phyloP scores from a whole-genome alignment of 352 stramenopile species.

The Phytophthora constricta region DNA sequence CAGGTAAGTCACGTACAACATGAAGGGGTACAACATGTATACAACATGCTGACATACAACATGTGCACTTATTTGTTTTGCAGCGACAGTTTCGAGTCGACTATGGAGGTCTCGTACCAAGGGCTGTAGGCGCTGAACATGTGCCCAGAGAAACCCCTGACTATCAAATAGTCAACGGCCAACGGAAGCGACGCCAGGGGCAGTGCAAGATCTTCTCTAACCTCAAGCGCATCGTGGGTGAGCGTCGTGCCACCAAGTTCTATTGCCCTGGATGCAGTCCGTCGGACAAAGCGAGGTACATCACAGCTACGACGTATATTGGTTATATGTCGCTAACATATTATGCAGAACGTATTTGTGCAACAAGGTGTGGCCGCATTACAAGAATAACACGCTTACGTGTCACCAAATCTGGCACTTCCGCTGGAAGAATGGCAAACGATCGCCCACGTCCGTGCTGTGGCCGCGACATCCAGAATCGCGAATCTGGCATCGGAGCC shows the following conservation, averaged over 20 bases:
- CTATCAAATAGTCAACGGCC: neutral
- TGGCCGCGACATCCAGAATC: conserved; percentile 10
- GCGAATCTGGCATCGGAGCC: neutral
- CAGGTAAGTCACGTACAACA: conserved; percentile 2
- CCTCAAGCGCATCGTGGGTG: neutral
- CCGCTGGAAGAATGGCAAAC: neutral
- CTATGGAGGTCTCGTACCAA: no score
- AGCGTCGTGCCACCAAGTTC: neutral
- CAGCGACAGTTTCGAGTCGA: no score
- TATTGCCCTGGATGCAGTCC: conserved; percentile 1
- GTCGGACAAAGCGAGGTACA: conserved; percentile 1
- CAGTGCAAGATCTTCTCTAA: conserved; percentile 5
- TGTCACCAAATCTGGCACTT: conserved; percentile 18
- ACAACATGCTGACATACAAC: conserved; percentile 1
- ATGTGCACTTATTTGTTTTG: neutral
- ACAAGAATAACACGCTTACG: conserved; percentile 10
- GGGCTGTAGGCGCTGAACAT: no score
- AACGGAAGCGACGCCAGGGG: neutral
- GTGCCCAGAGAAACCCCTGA: neutral
- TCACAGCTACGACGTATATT: neutral
- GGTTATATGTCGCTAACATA: neutral
- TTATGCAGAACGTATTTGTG: conserved; percentile 3
- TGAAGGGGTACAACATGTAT: neutral
- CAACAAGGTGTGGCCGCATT: conserved; percentile 11
- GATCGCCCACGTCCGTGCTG: neutral